Percentiles rank a stretch among this genome's conserved stretches.
Conservation (phyloP, 2,329 filamentous ascomycete genomes). For the Epichloe sp. region DNA sequence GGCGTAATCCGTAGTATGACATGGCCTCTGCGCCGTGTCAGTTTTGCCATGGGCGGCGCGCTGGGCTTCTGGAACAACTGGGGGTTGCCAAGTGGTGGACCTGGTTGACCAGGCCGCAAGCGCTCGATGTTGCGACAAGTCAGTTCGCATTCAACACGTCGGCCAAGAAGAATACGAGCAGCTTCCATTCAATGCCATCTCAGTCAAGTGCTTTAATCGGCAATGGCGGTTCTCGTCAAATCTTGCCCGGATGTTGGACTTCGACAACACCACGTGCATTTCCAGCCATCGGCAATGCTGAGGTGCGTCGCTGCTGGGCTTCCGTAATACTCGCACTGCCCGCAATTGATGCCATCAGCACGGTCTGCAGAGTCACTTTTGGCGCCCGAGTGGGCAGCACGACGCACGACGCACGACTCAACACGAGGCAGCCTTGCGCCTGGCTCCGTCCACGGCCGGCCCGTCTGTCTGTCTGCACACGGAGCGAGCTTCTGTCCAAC, state of each 20-base stretch:
- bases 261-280: too few relatives aligned
- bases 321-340: too few relatives aligned
- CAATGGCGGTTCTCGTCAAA: not conserved
- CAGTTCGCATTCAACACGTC: too few relatives aligned
- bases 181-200: not conserved
- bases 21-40: not conserved
- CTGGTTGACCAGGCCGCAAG: not conserved
- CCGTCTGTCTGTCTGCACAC: not conserved
- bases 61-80: not conserved
- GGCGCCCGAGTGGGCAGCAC: not conserved
- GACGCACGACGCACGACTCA: not conserved
- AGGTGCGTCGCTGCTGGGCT: too few relatives aligned
- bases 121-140: not conserved
- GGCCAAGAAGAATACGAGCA: too few relatives aligned
- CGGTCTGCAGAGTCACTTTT: too few relatives aligned
- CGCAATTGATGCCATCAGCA: too few relatives aligned
- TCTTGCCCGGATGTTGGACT: too few relatives aligned
- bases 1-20: not conserved
- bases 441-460: not conserved
- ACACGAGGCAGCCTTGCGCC: not conserved
- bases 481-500: not conserved
- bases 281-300: too few relatives aligned
- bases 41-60: too few relatives aligned
- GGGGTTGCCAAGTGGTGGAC: not conserved
- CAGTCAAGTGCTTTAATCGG: not conserved